Evolutionary conservation across 768 basidiomycete genomes (phyloP).

Genomic region (Leccinellum rugosiceps): DNA sequence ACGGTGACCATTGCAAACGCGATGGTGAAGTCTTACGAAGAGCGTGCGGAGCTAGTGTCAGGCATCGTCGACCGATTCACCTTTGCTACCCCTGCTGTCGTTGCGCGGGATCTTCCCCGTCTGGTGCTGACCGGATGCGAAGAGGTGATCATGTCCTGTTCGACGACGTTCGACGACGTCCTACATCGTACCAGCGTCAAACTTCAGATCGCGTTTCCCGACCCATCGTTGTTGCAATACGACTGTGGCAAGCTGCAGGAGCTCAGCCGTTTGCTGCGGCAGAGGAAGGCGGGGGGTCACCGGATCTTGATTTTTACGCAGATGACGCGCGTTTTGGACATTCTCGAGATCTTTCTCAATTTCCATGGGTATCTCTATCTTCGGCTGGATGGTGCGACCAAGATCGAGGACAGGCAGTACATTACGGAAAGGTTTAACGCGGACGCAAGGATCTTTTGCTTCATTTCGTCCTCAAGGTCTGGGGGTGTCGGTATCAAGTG

Average conservation of each 20-base stretch:
- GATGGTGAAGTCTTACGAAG: slow-evolving; percentile 60
- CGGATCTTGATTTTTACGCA: slow-evolving; percentile 95
- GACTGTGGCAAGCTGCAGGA: slow-evolving; percentile 95
- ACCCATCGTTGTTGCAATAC: slow-evolving; percentile 84
- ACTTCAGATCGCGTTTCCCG: slow-evolving; percentile 91
- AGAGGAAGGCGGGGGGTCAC: slow-evolving; percentile 85
- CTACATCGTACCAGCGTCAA: slow-evolving; percentile 77
- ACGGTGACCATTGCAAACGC: slow-evolving; percentile 39
- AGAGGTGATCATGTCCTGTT: slow-evolving; percentile 25
- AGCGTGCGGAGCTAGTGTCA: slow-evolving; percentile 54
- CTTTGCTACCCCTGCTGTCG: slow-evolving; percentile 75
- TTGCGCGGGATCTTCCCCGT: slow-evolving; percentile 69
- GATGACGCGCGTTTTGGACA: slow-evolving; percentile 93
- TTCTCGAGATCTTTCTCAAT: slow-evolving; percentile 89
- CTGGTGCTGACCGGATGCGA: slow-evolving; percentile 53
- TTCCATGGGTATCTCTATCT: slow-evolving; percentile 93
- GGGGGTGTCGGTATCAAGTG: slow-evolving; percentile 95
- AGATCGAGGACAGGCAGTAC: slow-evolving; percentile 90
- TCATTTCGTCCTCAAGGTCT: slow-evolving; percentile 80
- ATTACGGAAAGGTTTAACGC: slow-evolving; percentile 86
- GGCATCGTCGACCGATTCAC: slow-evolving; percentile 65
- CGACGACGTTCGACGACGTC: slow-evolving; percentile 56
- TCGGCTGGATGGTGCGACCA: slow-evolving; percentile 91
- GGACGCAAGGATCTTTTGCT: slow-evolving; percentile 76
- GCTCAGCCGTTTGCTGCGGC: slow-evolving; percentile 72